Evolutionary conservation across 2,329 filamentous ascomycete species (phyloP), one percentile per base, ranked within the genome.

Genomic region (Davidsoniella australis): DNA sequence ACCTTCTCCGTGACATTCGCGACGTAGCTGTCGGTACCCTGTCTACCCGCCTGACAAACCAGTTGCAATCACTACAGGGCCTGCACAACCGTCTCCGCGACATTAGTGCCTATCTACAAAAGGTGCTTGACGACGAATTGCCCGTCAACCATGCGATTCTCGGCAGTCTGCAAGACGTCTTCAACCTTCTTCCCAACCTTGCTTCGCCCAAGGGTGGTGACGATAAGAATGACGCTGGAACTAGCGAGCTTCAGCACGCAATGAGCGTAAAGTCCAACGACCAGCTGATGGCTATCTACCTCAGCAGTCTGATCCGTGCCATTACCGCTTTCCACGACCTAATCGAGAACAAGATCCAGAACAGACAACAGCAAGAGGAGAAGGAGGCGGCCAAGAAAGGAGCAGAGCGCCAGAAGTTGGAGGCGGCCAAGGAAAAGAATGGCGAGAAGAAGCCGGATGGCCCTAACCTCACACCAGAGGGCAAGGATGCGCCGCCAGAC

Each of bases 261-360:
- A 94, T 98, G 87, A 94, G 86, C 67, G 78, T 94, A 69, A 98
- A 98, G 77, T 96, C 89, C 52, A 98, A 98, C 62, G 91, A 98
- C 64, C 91, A 98, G 69, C 76, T 98, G 56, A 95, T 98, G 85
- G 80, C 88, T 47, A 96, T 98, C 64, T 98, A 98, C 66, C 73
- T 98, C 49, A 94, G 85, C 68, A 94, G 85, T 69, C 70, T 96
- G 70, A 96, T 98, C 66, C 78, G 91, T 54, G 91, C 91, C 51
- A 98, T 98, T 61, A 96, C 91, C 10, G 91, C 91, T 6, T 98
- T 96, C 80, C 91, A 98, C 65, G 91, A 98, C 63, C 69, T 98
- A 57, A 98, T 98, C 57, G 91, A 98, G 71, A 98, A 98, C 72
- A 98, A 98, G 76, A 95, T 96, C 57, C 89, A 96, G 70, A 98